Evolutionary conservation across 2,329 filamentous ascomycete species (phyloP), one percentile per base, ranked within the genome.

Genomic region (Phaeoacremonium minimum): DNA sequence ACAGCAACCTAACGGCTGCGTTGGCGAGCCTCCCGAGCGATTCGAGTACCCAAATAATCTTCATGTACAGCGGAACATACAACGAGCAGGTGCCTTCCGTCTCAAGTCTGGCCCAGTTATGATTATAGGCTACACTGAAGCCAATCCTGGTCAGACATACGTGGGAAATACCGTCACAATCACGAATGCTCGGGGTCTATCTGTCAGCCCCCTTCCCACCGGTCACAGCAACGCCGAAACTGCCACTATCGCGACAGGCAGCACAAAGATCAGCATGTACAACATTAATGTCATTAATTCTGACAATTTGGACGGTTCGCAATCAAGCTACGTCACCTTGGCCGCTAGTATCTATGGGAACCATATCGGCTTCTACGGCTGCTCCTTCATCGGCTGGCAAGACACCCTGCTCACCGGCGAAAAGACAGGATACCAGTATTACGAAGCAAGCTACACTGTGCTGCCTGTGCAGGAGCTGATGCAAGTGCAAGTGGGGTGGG

Each of bases 111-210:
- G 47, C 2, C 42, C 44, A n/a, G 43, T 45, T 4, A 42, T 42
- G 41, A 46, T 48, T 28, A 47, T 50, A 43, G 77, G 78, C 12
- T 73, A 75, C 50, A 79, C 77, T 4, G 55, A 57, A 16, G 61
- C 69, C 30, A 39, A 30, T 15, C 37, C 37, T 8, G 67, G 68
- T 11, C 59, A 60, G 6, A 59, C 61, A 15, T 80, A 79, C 49
- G 48, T 56, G 4, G 58, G 56, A 19, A 83, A 83, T 56, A 62
- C 66, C 26, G 78, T 77, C 17, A 80, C 66, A 40, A 58, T 69
- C 38, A 62, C 61, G 0, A 67, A 73, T 32, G 60, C 64, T 16
- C 53, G 63, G 32, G 58, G 60, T 2, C 20, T 36, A 11, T 36
- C 34, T 14, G 33, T 40, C 7, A 32, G 28, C 19, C 29, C 32